A percentile compares a stretch with the other conserved stretches of the same genome.
These are phyloP conservation scores for Huntiella savannae DNA, from an alignment of 2,329 filamentous ascomycete species.

Conservation along the genomic window DNA sequence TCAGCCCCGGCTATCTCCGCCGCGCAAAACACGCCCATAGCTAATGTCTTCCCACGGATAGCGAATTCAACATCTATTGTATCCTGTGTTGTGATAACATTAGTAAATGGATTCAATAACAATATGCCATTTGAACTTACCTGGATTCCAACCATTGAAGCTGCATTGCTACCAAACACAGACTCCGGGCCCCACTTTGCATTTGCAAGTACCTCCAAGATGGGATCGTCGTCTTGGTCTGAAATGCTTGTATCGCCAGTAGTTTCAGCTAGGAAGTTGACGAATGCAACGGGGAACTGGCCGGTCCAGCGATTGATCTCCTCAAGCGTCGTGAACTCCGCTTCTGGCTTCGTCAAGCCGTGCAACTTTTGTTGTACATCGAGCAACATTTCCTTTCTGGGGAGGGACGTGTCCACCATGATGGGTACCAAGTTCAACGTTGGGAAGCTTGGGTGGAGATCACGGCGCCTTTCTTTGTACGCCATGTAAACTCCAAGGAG, in stretches of 20 bases:
- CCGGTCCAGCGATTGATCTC: conserved; percentile 6
- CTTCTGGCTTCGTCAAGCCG: neutral
- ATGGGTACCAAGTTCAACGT: conserved; percentile 68
- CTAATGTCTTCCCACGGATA: neutral
- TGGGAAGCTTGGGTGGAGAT: conserved; percentile 36
- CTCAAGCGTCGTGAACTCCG: neutral
- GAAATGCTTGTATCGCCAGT: neutral
- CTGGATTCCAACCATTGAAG: neutral
- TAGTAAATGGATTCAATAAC: neutral
- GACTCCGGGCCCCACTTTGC: neutral
- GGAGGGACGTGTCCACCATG: conserved; percentile 22
- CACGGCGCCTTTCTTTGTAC: conserved; percentile 38
- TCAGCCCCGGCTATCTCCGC: neutral
- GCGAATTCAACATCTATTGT: conserved; percentile 9
- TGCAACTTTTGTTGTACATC: conserved; percentile 4
- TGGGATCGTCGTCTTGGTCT: neutral
- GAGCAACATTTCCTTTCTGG: conserved; percentile 10
- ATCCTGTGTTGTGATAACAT: conserved; percentile 1
- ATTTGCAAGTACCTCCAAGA: neutral
- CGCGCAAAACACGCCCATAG: conserved; percentile 7
- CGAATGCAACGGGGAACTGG: neutral
- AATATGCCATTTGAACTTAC: neutral
- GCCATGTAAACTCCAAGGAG: conserved; percentile 69
- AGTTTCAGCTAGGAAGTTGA: conserved; percentile 1
- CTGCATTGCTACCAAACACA: neutral